Evolutionary conservation across 2,329 filamentous ascomycete genomes (phyloP).

Genomic region (Cadophora gregata): DNA sequence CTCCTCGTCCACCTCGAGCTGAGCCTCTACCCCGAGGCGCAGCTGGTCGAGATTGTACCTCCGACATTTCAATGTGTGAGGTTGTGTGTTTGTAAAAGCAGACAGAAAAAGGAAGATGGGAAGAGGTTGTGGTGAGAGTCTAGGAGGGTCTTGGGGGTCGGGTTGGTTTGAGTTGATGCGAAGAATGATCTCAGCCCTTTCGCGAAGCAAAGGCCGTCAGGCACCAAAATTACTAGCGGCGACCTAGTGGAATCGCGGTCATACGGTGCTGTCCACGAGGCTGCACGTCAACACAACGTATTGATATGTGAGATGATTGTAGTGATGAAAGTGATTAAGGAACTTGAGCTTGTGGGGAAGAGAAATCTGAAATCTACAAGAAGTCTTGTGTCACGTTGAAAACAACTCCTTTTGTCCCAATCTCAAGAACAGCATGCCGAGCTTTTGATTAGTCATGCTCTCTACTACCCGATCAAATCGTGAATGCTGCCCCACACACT

Average conservation of each 20-base stretch:
- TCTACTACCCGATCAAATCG: neutral
- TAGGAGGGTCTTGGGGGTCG: slow-evolving; percentile 22
- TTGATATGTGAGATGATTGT: slow-evolving; percentile 13
- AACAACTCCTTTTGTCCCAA: neutral
- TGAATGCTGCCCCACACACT: slow-evolving; percentile 3
- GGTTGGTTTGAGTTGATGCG: slow-evolving; percentile 22
- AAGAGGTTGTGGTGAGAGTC: slow-evolving; percentile 24
- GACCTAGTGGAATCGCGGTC: slow-evolving; percentile 6
- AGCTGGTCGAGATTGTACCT: slow-evolving; percentile 84
- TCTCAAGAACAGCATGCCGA: neutral
- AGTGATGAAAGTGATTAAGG: neutral
- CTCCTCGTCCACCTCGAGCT: slow-evolving; percentile 82
- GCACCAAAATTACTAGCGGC: slow-evolving; percentile 16
- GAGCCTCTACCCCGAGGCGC: slow-evolving; percentile 89
- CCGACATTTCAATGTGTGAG: slow-evolving; percentile 72
- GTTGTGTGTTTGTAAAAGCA: slow-evolving; percentile 34
- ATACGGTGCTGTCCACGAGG: slow-evolving; percentile 18
- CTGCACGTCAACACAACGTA: slow-evolving; percentile 24
- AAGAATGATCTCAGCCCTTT: slow-evolving; percentile 30
- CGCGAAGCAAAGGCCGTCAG: slow-evolving; percentile 10
- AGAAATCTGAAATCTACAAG: neutral
- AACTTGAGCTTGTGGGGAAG: neutral
- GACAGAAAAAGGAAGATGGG: slow-evolving; percentile 31
- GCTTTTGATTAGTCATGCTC: neutral
- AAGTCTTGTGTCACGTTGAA: too few relatives aligned